Evolutionary conservation across 176 grass and related monocot genomes (phyloP), one percentile per base, ranked within the genome.

Genomic region (Oryza longistaminata): DNA sequence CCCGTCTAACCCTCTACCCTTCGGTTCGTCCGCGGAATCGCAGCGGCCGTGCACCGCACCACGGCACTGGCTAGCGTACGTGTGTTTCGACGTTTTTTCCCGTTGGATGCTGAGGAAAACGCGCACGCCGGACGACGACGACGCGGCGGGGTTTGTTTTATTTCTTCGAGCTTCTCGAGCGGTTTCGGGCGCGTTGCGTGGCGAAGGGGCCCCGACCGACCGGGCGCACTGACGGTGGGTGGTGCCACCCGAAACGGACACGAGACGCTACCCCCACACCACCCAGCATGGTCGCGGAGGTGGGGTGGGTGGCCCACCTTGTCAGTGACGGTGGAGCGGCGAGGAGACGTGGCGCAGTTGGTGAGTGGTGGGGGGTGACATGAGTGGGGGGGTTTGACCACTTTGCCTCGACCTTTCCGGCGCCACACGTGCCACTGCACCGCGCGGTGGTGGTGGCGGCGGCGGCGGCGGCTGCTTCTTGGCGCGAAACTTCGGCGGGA

Each of bases 401-500:
- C n/a, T 62, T 77, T 19, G 31, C 5, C 14, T 22, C 29, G 52
- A 29, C 67, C 49, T 7, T 7, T 16, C 77, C 55, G 76, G 46
- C 77, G 27, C 27, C 77, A 70, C 76, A 73, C 69, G 77, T 74
- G 76, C 21, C 65, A 52, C 14, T 52, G 49, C 49, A 16, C 37
- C 0, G 37, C 7, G 3, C 48, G 64, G 8, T 50, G 34, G 34
- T 34, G 34, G 34, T 5, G 73, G 64, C 3, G 65, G 66, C 66
- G 50, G 50, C 16, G 52, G 52, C 19, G 53, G 52, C 52, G 52
- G 49, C 15, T 24, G 86, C 65, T 66, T 66, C 64, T 53, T 88
- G 87, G 87, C 87, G 87, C 81, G 58, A 88, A 79, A 12, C 43
- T 79, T 79, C 84, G 87, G 85, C 81, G 81, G 87, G 81, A 84